Conservation (phyloP, 352 stramenopile genomes). For the Pythium aphanidermatum region DNA sequence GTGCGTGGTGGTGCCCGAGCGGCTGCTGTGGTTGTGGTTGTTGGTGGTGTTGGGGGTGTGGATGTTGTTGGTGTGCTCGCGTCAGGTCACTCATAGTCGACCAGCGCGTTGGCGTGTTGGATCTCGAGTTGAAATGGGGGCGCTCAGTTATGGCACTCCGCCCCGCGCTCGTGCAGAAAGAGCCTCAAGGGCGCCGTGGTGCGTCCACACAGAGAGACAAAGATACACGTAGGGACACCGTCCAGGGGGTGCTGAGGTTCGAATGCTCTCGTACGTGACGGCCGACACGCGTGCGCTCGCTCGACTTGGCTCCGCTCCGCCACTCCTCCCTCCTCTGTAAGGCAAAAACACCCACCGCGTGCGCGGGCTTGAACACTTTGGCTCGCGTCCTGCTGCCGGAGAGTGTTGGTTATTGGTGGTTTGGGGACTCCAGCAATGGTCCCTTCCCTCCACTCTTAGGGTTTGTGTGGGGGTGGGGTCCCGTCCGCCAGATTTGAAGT, state of each 20-base stretch:
- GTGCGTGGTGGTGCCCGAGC: constrained; percentile 11
- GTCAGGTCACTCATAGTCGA: constrained; percentile 19
- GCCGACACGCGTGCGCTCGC: background rate
- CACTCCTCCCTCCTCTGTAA: constrained; percentile 14
- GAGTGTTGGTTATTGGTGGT: constrained; percentile 25
- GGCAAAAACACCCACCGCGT: constrained; percentile 8
- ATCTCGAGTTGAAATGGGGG: too few relatives aligned
- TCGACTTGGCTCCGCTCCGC: constrained; percentile 19
- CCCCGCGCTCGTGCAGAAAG: background rate
- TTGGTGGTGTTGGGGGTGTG: constrained; percentile 13
- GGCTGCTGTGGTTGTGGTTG: constrained; percentile 25
- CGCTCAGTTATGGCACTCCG: too few relatives aligned
- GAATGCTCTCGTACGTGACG: too few relatives aligned
- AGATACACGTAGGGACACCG: background rate
- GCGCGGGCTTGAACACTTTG: constrained; percentile 14
- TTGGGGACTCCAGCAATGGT: constrained; percentile 17
- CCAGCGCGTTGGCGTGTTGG: background rate
- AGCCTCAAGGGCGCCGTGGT: background rate
- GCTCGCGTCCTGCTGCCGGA: constrained; percentile 16
- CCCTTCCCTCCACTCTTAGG: constrained; percentile 9
- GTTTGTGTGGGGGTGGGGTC: constrained; percentile 9
- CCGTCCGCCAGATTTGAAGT: constrained; percentile 22
- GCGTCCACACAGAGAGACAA: constrained; percentile 1
- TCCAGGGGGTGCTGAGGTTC: too few relatives aligned
- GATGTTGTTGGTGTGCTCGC: constrained; percentile 13